Evolutionary conservation across 495 filamentous ascomycete species (phyloP).

Genomic region (Oidiodendron maius): DNA sequence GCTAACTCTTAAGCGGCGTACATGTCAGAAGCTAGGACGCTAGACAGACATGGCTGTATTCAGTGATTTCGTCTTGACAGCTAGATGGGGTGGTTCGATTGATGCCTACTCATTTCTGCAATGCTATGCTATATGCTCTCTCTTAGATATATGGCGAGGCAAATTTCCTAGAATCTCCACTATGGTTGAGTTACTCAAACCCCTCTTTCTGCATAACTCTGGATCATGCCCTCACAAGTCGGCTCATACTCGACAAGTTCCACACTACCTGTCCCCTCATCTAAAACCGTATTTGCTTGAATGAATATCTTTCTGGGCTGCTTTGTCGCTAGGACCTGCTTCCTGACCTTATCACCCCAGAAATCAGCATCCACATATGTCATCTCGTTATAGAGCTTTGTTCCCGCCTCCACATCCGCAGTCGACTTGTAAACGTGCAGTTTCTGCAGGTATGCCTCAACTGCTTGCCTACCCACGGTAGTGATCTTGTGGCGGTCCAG

Average conservation of each 20-base stretch:
- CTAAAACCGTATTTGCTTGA: constrained; percentile 78
- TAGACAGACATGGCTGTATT: too few species aligned
- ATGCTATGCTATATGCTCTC: too few species aligned
- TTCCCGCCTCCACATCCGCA: constrained; percentile 71
- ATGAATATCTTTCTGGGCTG: constrained; percentile 94
- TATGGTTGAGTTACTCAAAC: too few species aligned
- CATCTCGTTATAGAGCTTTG: constrained; percentile 74
- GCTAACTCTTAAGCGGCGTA: too few species aligned
- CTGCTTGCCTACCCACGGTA: constrained; percentile 56
- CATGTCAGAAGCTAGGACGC: too few species aligned
- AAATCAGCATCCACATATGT: constrained; percentile 73
- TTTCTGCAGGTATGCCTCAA: constrained; percentile 86
- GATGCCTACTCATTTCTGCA: too few species aligned
- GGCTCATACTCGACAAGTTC: constrained; percentile 85
- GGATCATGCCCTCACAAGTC: constrained; percentile 76
- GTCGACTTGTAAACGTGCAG: constrained; percentile 90
- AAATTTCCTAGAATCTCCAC: too few species aligned
- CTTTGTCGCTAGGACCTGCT: constrained; percentile 78
- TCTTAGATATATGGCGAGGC: too few species aligned
- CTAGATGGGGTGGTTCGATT: too few species aligned
- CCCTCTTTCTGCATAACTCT: constrained; percentile 81
- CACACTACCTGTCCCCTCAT: constrained; percentile 55
- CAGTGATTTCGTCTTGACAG: too few species aligned
- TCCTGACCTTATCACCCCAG: constrained; percentile 70
- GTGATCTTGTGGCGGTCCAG: constrained; percentile 83